Conservation (phyloP, 805 yeast species). For the Blastobotrys mokoenaii region DNA sequence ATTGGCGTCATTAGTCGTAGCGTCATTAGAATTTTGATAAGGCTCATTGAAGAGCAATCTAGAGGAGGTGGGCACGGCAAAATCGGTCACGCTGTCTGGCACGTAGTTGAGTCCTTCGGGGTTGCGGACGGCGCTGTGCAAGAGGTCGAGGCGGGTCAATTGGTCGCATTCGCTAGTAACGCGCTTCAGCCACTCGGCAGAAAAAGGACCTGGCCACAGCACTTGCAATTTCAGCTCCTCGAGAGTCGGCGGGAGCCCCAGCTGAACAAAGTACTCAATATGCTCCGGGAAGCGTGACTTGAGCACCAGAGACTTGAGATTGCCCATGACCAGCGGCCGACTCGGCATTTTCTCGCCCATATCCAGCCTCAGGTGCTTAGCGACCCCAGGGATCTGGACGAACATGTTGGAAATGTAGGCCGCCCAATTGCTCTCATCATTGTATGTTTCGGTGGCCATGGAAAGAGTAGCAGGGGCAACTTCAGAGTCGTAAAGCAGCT, state of each 20-base stretch:
- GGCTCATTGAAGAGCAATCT: background rate
- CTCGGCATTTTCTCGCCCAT: too few relatives aligned
- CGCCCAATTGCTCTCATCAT: background rate
- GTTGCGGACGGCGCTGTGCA: background rate
- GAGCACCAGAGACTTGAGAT: background rate
- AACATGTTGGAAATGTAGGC: background rate
- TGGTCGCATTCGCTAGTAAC: background rate
- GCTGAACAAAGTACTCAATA: background rate
- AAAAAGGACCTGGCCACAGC: background rate
- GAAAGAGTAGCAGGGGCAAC: too few relatives aligned
- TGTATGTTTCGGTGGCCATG: too few relatives aligned
- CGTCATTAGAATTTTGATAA: background rate
- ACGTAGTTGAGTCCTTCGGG: background rate
- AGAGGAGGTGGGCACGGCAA: background rate
- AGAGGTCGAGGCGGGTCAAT: background rate
- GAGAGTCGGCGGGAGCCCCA: background rate
- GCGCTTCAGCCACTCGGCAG: background rate
- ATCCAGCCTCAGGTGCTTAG: background rate
- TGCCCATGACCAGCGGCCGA: background rate
- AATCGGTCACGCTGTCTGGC: background rate
- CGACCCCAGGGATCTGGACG: background rate
- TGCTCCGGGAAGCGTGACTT: background rate
- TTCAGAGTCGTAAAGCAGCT: background rate
- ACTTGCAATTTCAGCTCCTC: background rate
- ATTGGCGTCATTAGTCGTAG: background rate